Conservation (phyloP, 768 basidiomycete genomes). For the Hemileccinum rubropunctum region DNA sequence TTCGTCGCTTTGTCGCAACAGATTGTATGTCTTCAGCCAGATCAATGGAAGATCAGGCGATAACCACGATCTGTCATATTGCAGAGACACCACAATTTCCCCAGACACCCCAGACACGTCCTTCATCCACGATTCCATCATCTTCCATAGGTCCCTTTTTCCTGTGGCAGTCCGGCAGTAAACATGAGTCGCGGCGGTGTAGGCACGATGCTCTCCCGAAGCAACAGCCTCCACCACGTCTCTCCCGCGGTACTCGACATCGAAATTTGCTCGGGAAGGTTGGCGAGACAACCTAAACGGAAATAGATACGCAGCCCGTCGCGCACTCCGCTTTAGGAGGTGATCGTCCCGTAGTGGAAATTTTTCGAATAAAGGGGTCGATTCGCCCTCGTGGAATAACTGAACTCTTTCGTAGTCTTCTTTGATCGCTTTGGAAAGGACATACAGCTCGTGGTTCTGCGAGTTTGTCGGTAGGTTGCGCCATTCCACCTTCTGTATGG, state of each 20-base stretch:
- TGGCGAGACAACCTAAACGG: background rate
- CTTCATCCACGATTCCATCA: constrained; percentile 5
- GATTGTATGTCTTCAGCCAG: constrained; percentile 28
- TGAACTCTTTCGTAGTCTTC: constrained; percentile 18
- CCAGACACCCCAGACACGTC: background rate
- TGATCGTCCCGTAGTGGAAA: constrained; percentile 2
- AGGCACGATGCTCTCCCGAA: constrained; percentile 7
- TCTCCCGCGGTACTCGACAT: constrained; percentile 7
- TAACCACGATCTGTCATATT: constrained; percentile 27
- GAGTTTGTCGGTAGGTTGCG: constrained; percentile 12
- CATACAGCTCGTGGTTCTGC: constrained; percentile 30
- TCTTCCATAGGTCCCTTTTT: background rate
- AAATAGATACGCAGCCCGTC: background rate
- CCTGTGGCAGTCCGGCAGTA: background rate
- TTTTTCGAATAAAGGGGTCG: background rate
- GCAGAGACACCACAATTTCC: background rate
- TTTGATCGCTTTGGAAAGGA: constrained; percentile 26
- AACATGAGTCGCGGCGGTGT: constrained; percentile 4
- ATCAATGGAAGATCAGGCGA: constrained; percentile 9
- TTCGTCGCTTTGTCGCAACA: constrained; percentile 13
- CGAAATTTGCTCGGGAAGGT: background rate
- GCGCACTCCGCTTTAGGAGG: constrained; percentile 12
- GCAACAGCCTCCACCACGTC: background rate
- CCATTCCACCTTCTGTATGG: constrained; percentile 39
- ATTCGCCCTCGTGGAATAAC: constrained; percentile 1